These are phyloP conservation scores for Dothideomycetes sp. DNA, from an alignment of 2,329 filamentous ascomycete species.

Conservation along the genomic window DNA sequence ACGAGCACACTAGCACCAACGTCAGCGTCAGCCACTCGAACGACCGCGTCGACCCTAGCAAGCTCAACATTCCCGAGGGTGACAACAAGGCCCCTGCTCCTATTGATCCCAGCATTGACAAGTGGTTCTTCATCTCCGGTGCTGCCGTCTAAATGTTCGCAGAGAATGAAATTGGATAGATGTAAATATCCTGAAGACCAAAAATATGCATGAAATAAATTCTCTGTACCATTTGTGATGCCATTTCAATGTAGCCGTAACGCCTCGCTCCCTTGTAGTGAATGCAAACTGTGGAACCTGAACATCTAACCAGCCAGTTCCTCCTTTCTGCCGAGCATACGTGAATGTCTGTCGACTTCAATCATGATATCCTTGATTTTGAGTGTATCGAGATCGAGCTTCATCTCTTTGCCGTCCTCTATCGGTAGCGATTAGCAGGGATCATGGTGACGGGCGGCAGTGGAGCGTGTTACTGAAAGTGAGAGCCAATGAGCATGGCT, in stretches of 20 bases:
- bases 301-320: constrained; percentile 51
- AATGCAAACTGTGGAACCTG: background rate
- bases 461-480: constrained; percentile 65
- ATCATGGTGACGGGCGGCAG: background rate
- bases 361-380: constrained; percentile 79
- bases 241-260: background rate
- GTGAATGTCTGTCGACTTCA: constrained; percentile 84
- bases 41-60: constrained; percentile 58
- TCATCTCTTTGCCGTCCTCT: constrained; percentile 92
- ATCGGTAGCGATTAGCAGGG: constrained; percentile 18
- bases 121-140: constrained; percentile 99
- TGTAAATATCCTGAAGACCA: background rate
- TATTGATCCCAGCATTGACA: constrained; percentile 95
- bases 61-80: constrained; percentile 68
- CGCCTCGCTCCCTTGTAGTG: constrained; percentile 10
- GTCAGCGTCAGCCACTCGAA: constrained; percentile 63
- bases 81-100: constrained; percentile 77
- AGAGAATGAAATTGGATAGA: constrained; percentile 1
- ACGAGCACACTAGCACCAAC: constrained; percentile 85
- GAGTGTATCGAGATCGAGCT: constrained; percentile 68
- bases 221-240: background rate
- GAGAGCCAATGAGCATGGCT: constrained; percentile 60
- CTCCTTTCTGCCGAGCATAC: constrained; percentile 70
- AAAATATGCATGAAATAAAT: background rate
- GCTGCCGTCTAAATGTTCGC: constrained; percentile 43